Evolutionary conservation across 768 basidiomycete genomes (phyloP), one percentile per base, ranked within the genome.

Genomic region (Kwoniella dendrophila): DNA sequence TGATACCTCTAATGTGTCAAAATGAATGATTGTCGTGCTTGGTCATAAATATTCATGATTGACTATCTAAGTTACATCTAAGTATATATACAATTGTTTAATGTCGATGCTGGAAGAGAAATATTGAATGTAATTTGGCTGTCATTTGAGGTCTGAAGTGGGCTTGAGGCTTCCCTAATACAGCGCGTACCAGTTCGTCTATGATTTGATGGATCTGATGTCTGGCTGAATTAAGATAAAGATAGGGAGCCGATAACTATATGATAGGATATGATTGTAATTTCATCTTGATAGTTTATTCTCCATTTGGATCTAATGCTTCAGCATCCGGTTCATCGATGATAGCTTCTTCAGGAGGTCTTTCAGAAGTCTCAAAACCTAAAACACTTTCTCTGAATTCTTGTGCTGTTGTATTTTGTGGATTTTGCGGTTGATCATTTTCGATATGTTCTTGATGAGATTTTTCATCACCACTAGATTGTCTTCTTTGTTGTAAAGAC

Each of bases 271-370:
- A n/a, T n/a, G n/a, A n/a, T n/a, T n/a, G n/a, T n/a, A 38, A 38
- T 38, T 8, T 18, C 36, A 38, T 18, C 40, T 18, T 8, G 11
- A 18, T 32, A 16, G 12, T 16, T 44, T 40, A 57, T 33, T 58
- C 56, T 26, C 56, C 56, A 27, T 58, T 58, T 10, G 56, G 56
- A 27, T 63, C 53, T 38, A 56, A 30, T 1, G 41, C 61, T 40
- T 58, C 58, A 3, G 48, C 50, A 41, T 65, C 63, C 3, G 55
- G 47, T 33, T 66, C 64, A 49, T 66, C 64, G 11, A 57, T 56
- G 14, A 66, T 62, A 50, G 59, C 64, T 18, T 61, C 40, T 40
- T 66, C 64, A 27, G 64, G 64, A 12, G 64, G 64, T 16, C 49
- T 26, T 52, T 33, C 55, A 29, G 11, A 61, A 22, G 64, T 47